Evolutionary conservation across 2,329 filamentous ascomycete genomes (phyloP).

Genomic region (Aspergillus viridinutans): DNA sequence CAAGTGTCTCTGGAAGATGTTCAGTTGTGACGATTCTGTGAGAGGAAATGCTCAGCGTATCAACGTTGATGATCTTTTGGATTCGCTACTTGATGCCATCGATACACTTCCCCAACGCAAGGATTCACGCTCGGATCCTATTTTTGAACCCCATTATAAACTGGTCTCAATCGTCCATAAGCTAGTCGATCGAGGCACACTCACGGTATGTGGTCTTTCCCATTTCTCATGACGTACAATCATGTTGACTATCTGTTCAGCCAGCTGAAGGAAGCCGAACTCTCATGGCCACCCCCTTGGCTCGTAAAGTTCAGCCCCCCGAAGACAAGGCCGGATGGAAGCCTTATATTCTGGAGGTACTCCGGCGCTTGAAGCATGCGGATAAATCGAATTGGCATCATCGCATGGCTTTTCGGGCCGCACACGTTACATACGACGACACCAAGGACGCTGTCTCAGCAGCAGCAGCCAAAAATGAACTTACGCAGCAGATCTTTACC

Average conservation of each 20-base stretch:
- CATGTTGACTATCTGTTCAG: constrained; percentile 29
- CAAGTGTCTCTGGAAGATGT: constrained; percentile 72
- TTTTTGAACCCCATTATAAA: constrained; percentile 91
- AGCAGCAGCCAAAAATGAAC: constrained; percentile 66
- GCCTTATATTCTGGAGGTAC: constrained; percentile 56
- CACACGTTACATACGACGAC: constrained; percentile 59
- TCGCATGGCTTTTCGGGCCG: constrained; percentile 72
- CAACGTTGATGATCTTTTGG: constrained; percentile 48
- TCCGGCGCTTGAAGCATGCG: constrained; percentile 59
- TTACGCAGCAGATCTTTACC: constrained; percentile 81
- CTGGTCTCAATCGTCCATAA: constrained; percentile 79
- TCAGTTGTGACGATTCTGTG: constrained; percentile 43
- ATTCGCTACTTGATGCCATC: constrained; percentile 57
- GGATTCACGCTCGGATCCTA: constrained; percentile 63
- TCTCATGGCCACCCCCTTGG: constrained; percentile 52
- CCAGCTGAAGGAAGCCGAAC: constrained; percentile 47
- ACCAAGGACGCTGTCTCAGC: constrained; percentile 49
- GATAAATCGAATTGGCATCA: constrained; percentile 97
- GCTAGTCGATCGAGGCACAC: constrained; percentile 55
- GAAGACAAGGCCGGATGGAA: constrained; percentile 53
- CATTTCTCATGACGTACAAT: constrained; percentile 19
- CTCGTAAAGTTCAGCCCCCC: constrained; percentile 48
- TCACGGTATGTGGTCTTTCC: constrained; percentile 35
- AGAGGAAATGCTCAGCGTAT: constrained; percentile 33
- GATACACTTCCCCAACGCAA: constrained; percentile 57